Evolutionary conservation across 116 monocot species (phyloP).

Genomic region (Thalassia testudinum): DNA sequence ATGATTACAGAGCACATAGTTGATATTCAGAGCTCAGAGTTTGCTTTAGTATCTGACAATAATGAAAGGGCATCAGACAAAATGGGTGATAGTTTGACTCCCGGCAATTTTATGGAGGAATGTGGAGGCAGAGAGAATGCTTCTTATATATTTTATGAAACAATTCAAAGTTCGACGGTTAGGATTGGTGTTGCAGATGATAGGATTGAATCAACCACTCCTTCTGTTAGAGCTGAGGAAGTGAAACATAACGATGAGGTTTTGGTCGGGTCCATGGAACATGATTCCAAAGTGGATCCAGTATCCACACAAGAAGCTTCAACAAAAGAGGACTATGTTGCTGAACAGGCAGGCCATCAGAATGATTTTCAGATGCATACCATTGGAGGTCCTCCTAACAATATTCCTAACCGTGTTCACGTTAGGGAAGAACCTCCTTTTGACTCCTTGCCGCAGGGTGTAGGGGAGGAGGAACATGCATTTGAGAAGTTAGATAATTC

Average conservation of each 20-base stretch:
- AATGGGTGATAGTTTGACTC: not conserved
- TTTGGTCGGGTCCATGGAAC: not conserved
- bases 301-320: too few relatives aligned
- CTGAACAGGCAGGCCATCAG: too few relatives aligned
- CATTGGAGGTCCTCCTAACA: too few relatives aligned
- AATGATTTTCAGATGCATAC: too few relatives aligned
- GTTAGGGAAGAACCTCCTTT: too few relatives aligned
- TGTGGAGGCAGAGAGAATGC: constrained; percentile 11
- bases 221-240: not conserved
- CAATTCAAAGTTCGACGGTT: constrained; percentile 12
- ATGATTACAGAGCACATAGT: too few relatives aligned
- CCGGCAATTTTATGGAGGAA: constrained; percentile 3
- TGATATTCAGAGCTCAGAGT: not conserved
- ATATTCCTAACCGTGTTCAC: too few relatives aligned
- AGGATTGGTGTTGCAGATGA: constrained; percentile 9
- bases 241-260: not conserved
- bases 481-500: not conserved
- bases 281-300: too few relatives aligned
- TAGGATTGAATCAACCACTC: not conserved
- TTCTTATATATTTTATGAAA: constrained; percentile 13
- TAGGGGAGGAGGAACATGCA: not conserved
- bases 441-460: not conserved
- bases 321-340: too few relatives aligned
- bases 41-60: not conserved
- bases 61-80: not conserved